These are phyloP conservation scores for Chlorella sp. DNA, from an alignment of 139 green algal species.

Conservation along the genomic window DNA sequence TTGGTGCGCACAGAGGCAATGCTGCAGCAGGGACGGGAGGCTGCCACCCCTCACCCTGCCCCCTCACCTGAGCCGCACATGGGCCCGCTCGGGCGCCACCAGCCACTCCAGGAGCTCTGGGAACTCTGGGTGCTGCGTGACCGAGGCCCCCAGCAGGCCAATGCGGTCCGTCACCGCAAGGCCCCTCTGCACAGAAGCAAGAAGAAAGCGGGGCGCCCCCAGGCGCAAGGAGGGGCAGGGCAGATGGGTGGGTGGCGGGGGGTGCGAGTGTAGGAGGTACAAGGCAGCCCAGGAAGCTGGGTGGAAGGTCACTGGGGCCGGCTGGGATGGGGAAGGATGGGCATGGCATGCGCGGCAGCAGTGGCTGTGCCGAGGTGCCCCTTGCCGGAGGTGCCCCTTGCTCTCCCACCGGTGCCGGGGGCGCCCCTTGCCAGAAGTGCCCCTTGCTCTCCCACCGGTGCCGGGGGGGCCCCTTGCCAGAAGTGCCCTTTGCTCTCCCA, in stretches of 20 bases:
- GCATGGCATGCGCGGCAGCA: background rate
- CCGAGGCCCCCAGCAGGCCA: conserved; percentile 59
- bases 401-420: too few species aligned
- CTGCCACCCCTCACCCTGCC: too few species aligned
- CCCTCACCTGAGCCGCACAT: conserved; percentile 49
- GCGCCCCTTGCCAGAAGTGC: too few species aligned
- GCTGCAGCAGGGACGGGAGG: background rate
- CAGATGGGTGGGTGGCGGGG: background rate
- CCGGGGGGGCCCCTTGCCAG: too few species aligned
- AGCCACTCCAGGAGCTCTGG: conserved; percentile 53
- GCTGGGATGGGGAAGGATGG: background rate
- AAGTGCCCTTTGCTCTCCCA: too few species aligned
- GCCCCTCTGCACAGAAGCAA: conserved; percentile 17
- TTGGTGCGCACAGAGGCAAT: conserved; percentile 56
- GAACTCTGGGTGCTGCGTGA: conserved; percentile 71
- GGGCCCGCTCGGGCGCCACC: conserved; percentile 41
- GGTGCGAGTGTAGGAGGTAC: too few species aligned
- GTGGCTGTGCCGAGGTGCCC: background rate
- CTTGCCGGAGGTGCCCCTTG: too few species aligned
- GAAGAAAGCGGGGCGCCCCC: background rate
- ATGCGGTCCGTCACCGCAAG: conserved; percentile 59
- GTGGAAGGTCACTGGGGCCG: too few species aligned
- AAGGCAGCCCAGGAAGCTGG: background rate
- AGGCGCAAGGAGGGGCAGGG: background rate
- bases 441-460: too few species aligned